These are phyloP conservation scores for Priceomyces carsonii DNA, from an alignment of 805 yeast genomes.

Conservation along the genomic window DNA sequence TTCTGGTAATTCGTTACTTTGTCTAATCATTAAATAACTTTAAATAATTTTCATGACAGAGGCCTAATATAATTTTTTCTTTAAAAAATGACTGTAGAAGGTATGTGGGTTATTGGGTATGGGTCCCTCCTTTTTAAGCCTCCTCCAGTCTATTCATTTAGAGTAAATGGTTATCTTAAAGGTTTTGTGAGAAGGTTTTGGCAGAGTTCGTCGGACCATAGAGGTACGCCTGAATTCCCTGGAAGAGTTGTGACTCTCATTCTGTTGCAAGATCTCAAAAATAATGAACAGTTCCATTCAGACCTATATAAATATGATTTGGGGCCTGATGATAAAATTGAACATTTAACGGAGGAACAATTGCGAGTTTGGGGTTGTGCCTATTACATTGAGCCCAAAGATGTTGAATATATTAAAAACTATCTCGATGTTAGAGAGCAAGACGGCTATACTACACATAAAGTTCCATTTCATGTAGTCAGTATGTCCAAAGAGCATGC, in stretches of 20 bases:
- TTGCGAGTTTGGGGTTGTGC: constrained; percentile 78
- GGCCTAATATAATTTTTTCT: no score
- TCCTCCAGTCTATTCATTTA: constrained; percentile 66
- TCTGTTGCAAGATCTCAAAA: constrained; percentile 53
- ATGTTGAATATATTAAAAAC: constrained; percentile 59
- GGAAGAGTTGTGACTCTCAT: constrained; percentile 88
- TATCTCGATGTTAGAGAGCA: constrained; percentile 84
- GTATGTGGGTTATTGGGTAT: constrained; percentile 84
- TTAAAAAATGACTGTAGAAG: constrained; percentile 21
- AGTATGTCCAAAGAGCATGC: constrained; percentile 14
- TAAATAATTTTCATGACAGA: no score
- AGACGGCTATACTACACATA: constrained; percentile 78
- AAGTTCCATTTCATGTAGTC: constrained; percentile 61
- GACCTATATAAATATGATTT: constrained; percentile 43
- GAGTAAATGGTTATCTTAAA: constrained; percentile 69
- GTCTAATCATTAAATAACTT: no score
- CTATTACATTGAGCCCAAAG: constrained; percentile 69
- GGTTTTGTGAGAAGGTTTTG: constrained; percentile 86
- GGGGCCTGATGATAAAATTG: constrained; percentile 9
- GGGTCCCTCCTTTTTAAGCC: constrained; percentile 91
- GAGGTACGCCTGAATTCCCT: constrained; percentile 85
- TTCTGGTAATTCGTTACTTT: no score
- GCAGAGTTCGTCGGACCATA: constrained; percentile 88
- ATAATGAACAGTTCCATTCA: constrained; percentile 37
- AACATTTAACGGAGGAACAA: constrained; percentile 38